A percentile compares a stretch with the other conserved stretches of the same genome.
phyloP scores from a whole-genome alignment of 2,329 filamentous ascomycete species.

The Xylaria digitata region DNA sequence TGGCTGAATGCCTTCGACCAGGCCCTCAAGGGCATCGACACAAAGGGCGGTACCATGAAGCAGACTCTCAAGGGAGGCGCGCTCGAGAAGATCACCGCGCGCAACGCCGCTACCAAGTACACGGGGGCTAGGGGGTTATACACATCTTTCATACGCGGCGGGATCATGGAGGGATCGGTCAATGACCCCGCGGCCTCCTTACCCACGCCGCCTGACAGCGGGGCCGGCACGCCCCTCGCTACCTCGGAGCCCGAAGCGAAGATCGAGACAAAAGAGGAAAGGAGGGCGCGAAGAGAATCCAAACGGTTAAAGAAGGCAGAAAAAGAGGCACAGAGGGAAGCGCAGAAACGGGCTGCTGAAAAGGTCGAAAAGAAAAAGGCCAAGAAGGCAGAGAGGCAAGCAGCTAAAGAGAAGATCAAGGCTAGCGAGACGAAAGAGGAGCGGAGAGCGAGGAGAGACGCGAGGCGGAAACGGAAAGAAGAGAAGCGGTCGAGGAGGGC shows the following conservation, averaged over 20 bases:
- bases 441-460: conserved; percentile 57
- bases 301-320: conserved; percentile 49
- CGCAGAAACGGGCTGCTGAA: conserved; percentile 48
- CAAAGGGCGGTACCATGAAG: conserved; percentile 65
- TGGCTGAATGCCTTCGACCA: conserved; percentile 96
- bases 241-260: conserved; percentile 47
- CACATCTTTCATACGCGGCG: conserved; percentile 85
- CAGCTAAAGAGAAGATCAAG: conserved; percentile 50
- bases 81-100: conserved; percentile 62
- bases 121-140: conserved; percentile 76
- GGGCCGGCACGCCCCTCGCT: conserved; percentile 48
- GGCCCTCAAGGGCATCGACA: conserved; percentile 82
- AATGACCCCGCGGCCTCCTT: conserved; percentile 42
- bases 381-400: conserved; percentile 57
- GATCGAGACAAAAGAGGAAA: conserved; percentile 42
- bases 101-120: conserved; percentile 63
- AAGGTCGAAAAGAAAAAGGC: conserved; percentile 54
- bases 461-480: conserved; percentile 55
- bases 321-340: conserved; percentile 41
- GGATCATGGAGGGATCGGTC: conserved; percentile 79
- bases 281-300: conserved; percentile 47
- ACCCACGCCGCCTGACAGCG: conserved; percentile 50
- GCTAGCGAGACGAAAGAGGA: conserved; percentile 60
- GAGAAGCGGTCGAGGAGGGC: conserved; percentile 46
- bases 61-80: conserved; percentile 66